Percentiles rank a stretch among this genome's conserved stretches.
Evolutionary conservation across 2,329 filamentous ascomycete genomes (phyloP).

Genomic region (Cercospora berteroae): DNA sequence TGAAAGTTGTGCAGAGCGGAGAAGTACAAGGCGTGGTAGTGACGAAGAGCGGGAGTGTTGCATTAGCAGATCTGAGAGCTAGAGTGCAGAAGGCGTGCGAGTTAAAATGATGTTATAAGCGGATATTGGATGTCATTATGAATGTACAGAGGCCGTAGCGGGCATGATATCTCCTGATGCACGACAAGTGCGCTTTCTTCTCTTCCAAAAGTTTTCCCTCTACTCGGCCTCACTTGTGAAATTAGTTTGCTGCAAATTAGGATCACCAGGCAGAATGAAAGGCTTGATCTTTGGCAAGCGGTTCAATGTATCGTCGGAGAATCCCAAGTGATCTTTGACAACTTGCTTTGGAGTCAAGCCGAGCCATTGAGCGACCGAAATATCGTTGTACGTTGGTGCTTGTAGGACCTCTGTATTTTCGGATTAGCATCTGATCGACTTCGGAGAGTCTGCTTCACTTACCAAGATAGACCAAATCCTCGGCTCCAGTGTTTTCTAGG

Average conservation of each 20-base stretch:
- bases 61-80: conserved; percentile 29
- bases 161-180: neutral
- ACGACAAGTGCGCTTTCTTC: neutral
- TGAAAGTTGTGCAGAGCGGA: conserved; percentile 41
- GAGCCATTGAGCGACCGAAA: conserved; percentile 59
- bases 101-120: neutral
- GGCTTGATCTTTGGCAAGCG: conserved; percentile 41
- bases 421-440: neutral
- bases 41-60: conserved; percentile 32
- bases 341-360: conserved; percentile 49
- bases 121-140: neutral
- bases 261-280: conserved; percentile 42
- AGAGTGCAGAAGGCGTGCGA: conserved; percentile 28
- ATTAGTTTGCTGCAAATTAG: conserved; percentile 39
- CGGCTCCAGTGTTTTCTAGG: conserved; percentile 59
- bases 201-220: neutral
- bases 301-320: conserved; percentile 34
- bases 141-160: neutral
- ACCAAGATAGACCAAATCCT: conserved; percentile 56
- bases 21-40: conserved; percentile 47
- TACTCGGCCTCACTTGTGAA: conserved; percentile 36
- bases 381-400: conserved; percentile 53
- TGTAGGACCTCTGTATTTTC: conserved; percentile 52
- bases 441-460: neutral
- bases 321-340: conserved; percentile 38